phyloP scores from a whole-genome alignment of 1,284 basidiomycete species.

The Cutaneotrichosporon cutaneum region DNA sequence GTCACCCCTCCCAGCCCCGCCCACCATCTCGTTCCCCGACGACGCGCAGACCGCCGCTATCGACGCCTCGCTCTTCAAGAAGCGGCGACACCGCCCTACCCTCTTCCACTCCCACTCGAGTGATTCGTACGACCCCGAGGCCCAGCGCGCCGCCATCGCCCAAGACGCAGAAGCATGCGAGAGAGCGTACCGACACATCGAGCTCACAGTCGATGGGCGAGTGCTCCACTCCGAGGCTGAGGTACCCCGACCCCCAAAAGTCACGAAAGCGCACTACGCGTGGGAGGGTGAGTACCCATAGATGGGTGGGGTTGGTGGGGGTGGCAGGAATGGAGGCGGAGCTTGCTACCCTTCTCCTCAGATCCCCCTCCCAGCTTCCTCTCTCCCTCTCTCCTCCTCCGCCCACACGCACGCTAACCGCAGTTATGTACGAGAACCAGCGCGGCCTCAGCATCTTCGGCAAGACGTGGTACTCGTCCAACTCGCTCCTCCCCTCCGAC shows the following conservation, averaged over 20 bases:
- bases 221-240: constrained; percentile 12
- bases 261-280: constrained; percentile 53
- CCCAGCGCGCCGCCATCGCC: neutral
- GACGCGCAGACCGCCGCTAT: neutral
- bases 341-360: too few relatives aligned
- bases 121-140: constrained; percentile 7
- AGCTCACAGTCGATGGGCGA: constrained; percentile 12
- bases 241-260: constrained; percentile 1
- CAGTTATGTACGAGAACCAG: constrained; percentile 54
- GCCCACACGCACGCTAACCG: too few relatives aligned
- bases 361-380: too few relatives aligned
- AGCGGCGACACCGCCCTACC: neutral
- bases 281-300: constrained; percentile 77
- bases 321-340: too few relatives aligned
- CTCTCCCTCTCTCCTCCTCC: neutral
- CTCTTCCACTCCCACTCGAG: neutral
- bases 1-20: neutral
- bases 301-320: too few relatives aligned
- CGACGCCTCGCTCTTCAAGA: neutral
- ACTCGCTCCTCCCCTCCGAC: constrained; percentile 47
- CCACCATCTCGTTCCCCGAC: neutral
- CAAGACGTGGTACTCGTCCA: constrained; percentile 47
- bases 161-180: neutral
- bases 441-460: constrained; percentile 49
- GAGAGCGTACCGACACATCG: constrained; percentile 6